Evolutionary conservation across 257 asterid genomes (phyloP), one percentile per base, ranked within the genome.

Genomic region (Thymus mandschuricus): DNA sequence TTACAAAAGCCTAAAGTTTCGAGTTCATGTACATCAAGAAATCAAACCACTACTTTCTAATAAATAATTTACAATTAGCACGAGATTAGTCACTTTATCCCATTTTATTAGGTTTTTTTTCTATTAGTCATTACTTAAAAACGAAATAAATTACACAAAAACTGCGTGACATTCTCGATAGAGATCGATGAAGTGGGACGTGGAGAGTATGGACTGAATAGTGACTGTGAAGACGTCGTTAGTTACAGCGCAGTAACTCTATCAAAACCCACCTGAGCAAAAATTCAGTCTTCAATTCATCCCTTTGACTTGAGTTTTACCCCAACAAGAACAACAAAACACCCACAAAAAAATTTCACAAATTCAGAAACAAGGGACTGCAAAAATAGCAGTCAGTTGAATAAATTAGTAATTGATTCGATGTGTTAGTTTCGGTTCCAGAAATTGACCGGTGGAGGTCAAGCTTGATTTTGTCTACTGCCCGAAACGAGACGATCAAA

Each of bases 371-470:
- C 4, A 74, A 46, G 56, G 55, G 50, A 34, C 68, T 33, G 59
- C 43, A 11, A 6, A 33, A 6, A 33, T 50, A 55, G 50, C 72
- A 51, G 29, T 64, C 50, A 64, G 62, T 58, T 13, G 69, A 40
- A 43, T 66, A 27, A 71, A n/a, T 61, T 50, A 56, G 45, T 66
- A 30, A 64, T 75, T 62, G 35, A 64, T 75, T 62, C 11, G 46
- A 66, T 51, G 6, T 31, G 71, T 69, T 58, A 10, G 79, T 76
- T 81, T 82, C 58, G 85, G 81, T 75, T 45, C 82, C 43, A 34
- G 41, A 72, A 85, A 69, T 80, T 78, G 82, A 85, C 84, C 72
- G 68, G 84, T 64, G 80, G 50, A 70, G 73, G 83, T 59, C 68
- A 28, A 41, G 50, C 15, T 52, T 41, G 41, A 64, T 58, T 46